Conservation (phyloP, 148 eudicot genomes). For the Diospyros lotus region DNA sequence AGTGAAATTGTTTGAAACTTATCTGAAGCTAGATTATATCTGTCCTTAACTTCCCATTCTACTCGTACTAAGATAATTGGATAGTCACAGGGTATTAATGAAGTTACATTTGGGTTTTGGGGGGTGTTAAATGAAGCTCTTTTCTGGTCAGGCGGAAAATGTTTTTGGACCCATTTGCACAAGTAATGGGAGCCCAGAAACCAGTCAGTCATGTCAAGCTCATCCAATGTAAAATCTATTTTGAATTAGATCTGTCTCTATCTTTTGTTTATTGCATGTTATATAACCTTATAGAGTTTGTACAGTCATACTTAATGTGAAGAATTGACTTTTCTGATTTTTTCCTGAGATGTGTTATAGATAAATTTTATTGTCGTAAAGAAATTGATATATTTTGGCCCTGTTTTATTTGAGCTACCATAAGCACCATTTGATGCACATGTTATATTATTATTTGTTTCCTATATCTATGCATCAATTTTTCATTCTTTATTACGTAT, state of each 20-base stretch:
- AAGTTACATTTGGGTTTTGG: background rate
- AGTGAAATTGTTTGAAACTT: background rate
- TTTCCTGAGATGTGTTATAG: too few species aligned
- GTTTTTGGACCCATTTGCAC: background rate
- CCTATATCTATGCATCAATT: background rate
- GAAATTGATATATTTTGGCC: too few species aligned
- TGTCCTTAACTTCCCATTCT: too few species aligned
- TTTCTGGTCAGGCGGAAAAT: background rate
- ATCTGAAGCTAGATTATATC: background rate
- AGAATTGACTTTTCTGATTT: too few species aligned
- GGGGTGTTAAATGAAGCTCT: constrained; percentile 1
- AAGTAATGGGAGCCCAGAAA: background rate
- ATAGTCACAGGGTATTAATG: background rate
- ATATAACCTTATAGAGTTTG: too few species aligned
- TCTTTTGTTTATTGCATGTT: too few species aligned
- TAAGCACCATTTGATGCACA: background rate
- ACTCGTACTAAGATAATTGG: too few species aligned
- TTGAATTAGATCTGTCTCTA: too few species aligned
- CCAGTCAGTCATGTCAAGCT: background rate
- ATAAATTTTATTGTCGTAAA: too few species aligned
- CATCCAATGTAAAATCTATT: too few species aligned
- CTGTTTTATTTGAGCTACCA: too few species aligned
- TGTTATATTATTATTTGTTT: background rate
- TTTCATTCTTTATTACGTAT: background rate
- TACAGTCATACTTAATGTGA: too few species aligned